phyloP scores from a whole-genome alignment of 2,329 filamentous ascomycete species.

The Diplodia seriata region DNA sequence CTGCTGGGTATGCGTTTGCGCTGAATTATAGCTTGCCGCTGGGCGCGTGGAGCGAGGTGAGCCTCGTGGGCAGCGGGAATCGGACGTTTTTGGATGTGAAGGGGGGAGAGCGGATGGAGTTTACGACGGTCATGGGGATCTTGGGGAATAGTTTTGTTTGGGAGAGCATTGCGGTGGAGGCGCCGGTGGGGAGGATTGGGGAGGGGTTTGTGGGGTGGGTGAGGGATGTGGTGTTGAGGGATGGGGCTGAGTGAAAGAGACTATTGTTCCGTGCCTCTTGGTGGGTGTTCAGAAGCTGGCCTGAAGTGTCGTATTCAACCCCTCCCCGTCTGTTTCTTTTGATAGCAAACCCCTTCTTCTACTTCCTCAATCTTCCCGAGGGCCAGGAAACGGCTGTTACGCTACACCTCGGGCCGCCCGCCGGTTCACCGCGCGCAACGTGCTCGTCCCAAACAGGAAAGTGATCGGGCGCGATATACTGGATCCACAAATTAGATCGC shows the following conservation, averaged over 20 bases:
- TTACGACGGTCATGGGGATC: conserved; percentile 53
- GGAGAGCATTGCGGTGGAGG: conserved; percentile 56
- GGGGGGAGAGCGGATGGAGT: conserved; percentile 41
- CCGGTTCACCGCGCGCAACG: neutral
- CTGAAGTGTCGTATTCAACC: too few species aligned
- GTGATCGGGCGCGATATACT: conserved; percentile 1
- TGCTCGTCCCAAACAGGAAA: conserved; percentile 21
- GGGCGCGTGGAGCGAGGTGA: conserved; percentile 47
- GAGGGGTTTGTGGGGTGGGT: conserved; percentile 30
- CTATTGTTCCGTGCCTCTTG: too few species aligned
- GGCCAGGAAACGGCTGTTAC: neutral
- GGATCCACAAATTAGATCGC: neutral
- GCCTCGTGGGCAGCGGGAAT: conserved; percentile 47
- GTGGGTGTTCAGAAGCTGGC: too few species aligned
- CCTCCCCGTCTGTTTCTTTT: too few species aligned
- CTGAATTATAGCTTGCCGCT: conserved; percentile 52
- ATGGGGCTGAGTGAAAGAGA: neutral
- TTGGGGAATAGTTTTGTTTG: conserved; percentile 53
- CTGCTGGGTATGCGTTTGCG: conserved; percentile 49
- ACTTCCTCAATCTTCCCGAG: neutral
- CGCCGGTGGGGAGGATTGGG: conserved; percentile 46
- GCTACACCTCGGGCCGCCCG: neutral
- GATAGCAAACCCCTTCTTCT: too few species aligned
- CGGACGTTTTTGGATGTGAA: conserved; percentile 46
- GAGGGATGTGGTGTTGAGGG: conserved; percentile 4